Conservation (phyloP, 164 flowering plant genomes). For the Nymphaea colorata region DNA sequence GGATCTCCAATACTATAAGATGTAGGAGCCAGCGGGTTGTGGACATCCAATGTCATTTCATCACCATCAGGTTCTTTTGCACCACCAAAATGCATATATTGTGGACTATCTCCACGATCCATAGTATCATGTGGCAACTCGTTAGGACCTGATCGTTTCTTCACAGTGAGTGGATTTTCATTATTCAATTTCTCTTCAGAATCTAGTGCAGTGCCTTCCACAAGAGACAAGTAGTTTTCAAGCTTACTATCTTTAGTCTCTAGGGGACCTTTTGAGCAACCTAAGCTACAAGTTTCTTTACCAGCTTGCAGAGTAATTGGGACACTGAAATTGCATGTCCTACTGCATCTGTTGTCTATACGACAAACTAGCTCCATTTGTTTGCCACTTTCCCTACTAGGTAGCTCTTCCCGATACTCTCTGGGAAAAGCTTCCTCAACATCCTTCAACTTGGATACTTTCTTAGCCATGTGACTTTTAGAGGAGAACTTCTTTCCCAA, state of each 20-base stretch:
- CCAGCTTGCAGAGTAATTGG: constrained; percentile 2
- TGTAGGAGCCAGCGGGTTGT: not conserved
- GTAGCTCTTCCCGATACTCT: constrained; percentile 16
- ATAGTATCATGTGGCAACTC: not conserved
- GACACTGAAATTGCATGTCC: not conserved
- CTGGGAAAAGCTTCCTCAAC: constrained; percentile 6
- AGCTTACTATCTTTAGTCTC: not conserved
- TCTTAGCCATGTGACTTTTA: constrained; percentile 7
- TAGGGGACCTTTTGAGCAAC: not conserved
- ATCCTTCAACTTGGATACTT: constrained; percentile 5
- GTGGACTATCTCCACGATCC: not conserved
- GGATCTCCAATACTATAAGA: not conserved
- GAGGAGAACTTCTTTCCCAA: constrained; percentile 14
- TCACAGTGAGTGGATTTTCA: not conserved
- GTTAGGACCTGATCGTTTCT: not conserved
- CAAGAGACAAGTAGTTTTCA: not conserved
- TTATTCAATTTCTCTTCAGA: not conserved
- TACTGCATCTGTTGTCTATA: not conserved
- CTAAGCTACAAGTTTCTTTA: not conserved
- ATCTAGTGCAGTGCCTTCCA: not conserved
- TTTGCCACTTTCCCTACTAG: constrained; percentile 11
- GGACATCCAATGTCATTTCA: not conserved
- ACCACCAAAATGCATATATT: not conserved
- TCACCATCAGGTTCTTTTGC: not conserved
- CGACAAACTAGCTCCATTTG: constrained; percentile 5